Evolutionary conservation across 768 basidiomycete genomes (phyloP).

Genomic region (Pleurotus ostreatus): DNA sequence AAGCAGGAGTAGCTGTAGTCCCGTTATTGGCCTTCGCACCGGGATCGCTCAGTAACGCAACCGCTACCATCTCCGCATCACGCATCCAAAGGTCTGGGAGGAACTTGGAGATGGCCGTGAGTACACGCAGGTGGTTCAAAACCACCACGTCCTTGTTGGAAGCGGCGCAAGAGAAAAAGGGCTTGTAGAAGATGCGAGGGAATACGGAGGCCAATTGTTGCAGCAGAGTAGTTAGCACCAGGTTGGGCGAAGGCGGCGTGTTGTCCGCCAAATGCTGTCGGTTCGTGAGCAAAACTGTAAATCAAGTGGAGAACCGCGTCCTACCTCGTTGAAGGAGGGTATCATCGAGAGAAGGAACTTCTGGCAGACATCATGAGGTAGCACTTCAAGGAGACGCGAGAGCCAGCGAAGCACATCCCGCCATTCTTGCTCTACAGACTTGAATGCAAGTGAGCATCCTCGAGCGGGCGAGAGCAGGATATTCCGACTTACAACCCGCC

Average conservation of each 20-base stretch:
- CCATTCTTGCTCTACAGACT: conserved; percentile 31
- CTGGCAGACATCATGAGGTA: conserved; percentile 46
- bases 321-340: conserved; percentile 48
- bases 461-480: not conserved
- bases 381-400: conserved; percentile 34
- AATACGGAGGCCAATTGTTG: conserved; percentile 43
- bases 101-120: conserved; percentile 48
- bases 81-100: conserved; percentile 63
- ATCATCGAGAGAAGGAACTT: conserved; percentile 34
- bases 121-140: conserved; percentile 51
- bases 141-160: conserved; percentile 59
- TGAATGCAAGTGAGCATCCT: not conserved
- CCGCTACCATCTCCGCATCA: conserved; percentile 71
- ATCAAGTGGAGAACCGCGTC: conserved; percentile 13
- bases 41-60: conserved; percentile 50
- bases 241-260: conserved; percentile 44
- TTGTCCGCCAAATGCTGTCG: conserved; percentile 48
- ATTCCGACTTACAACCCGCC: conserved; percentile 33
- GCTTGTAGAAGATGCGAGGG: conserved; percentile 69
- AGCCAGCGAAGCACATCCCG: conserved; percentile 33
- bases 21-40: conserved; percentile 11
- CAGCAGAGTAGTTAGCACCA: conserved; percentile 47
- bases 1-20: conserved; percentile 16
- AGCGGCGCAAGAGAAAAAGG: conserved; percentile 65
- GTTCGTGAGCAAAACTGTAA: not conserved